A percentile compares a stretch with the other conserved stretches of the same genome.
These are phyloP conservation scores for Phanerochaete carnosa DNA, from an alignment of 768 basidiomycete species.

Conservation along the genomic window DNA sequence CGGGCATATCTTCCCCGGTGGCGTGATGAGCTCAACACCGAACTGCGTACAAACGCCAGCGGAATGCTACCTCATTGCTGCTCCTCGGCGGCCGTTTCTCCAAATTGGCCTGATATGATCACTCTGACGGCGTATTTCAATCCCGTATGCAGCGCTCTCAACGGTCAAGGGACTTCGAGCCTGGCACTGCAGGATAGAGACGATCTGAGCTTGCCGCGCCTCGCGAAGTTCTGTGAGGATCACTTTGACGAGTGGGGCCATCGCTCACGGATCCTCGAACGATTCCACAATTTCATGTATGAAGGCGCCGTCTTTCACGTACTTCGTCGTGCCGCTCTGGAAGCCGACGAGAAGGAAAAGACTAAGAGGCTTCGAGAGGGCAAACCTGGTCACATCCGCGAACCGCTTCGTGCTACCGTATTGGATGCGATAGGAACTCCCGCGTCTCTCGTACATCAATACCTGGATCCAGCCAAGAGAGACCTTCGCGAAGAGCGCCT, in stretches of 20 bases:
- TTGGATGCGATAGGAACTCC: constrained; percentile 23
- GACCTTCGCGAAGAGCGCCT: constrained; percentile 11
- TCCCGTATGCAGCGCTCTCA: constrained; percentile 18
- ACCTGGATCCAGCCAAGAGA: constrained; percentile 9
- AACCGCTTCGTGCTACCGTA: constrained; percentile 18
- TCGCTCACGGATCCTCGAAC: constrained; percentile 17
- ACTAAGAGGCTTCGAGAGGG: constrained; percentile 19
- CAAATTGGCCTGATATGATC: constrained; percentile 18
- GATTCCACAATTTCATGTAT: constrained; percentile 22
- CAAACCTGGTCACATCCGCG: constrained; percentile 16
- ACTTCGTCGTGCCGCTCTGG: constrained; percentile 24
- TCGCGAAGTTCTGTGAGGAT: constrained; percentile 24
- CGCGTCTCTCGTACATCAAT: constrained; percentile 17
- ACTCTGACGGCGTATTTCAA: constrained; percentile 21
- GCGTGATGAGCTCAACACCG: constrained; percentile 21
- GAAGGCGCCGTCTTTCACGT: constrained; percentile 20
- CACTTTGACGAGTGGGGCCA: constrained; percentile 27
- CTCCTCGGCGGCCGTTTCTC: constrained; percentile 15
- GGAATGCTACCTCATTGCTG: constrained; percentile 15
- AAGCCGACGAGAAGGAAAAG: constrained; percentile 29
- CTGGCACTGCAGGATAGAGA: constrained; percentile 16
- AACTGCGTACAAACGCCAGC: constrained; percentile 24
- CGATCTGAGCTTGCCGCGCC: constrained; percentile 18
- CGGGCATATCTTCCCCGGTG: constrained; percentile 21
- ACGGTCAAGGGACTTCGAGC: constrained; percentile 13